Evolutionary conservation across 2,329 filamentous ascomycete genomes (phyloP).

Genomic region (Sporothrix curviconia): DNA sequence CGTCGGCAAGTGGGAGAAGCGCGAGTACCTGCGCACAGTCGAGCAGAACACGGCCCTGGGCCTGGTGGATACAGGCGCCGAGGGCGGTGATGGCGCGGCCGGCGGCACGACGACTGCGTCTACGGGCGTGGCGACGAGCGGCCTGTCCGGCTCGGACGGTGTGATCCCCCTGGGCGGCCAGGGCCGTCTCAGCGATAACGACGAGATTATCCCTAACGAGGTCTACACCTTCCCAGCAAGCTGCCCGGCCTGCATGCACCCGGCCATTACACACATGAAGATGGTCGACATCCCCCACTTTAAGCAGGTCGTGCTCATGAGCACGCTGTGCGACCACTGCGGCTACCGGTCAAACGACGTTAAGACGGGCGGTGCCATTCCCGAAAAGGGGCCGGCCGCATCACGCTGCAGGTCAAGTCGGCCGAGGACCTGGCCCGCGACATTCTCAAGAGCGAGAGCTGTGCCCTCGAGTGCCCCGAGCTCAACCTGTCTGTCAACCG

Average conservation of each 20-base stretch:
- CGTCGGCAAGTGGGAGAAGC: constrained; percentile 81
- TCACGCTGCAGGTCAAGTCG: constrained; percentile 66
- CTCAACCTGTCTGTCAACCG: constrained; percentile 78
- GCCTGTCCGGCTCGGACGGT: constrained; percentile 37
- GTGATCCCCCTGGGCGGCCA: constrained; percentile 43
- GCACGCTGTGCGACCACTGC: constrained; percentile 83
- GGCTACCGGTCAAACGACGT: constrained; percentile 95
- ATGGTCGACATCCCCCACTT: constrained; percentile 98
- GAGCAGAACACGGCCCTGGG: constrained; percentile 86
- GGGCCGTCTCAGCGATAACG: constrained; percentile 43
- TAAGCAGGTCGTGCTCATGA: constrained; percentile 95
- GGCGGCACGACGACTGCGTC: constrained; percentile 16
- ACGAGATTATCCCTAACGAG: constrained; percentile 86
- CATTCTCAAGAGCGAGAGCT: constrained; percentile 94
- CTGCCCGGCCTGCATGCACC: constrained; percentile 83
- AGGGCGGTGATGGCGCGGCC: constrained; percentile 21
- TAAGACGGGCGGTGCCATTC: constrained; percentile 92
- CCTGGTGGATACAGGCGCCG: constrained; percentile 57
- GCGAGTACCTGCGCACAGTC: constrained; percentile 72
- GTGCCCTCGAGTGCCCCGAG: constrained; percentile 78
- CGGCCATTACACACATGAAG: constrained; percentile 92
- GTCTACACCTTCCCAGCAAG: constrained; percentile 88
- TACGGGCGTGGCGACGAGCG: constrained; percentile 20
- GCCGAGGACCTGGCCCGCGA: constrained; percentile 76
- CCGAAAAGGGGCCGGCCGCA: constrained; percentile 76